Percentiles rank a stretch among this genome's conserved stretches.
phyloP scores from a whole-genome alignment of 2,329 filamentous ascomycete species.

The Colletotrichum coccodes region DNA sequence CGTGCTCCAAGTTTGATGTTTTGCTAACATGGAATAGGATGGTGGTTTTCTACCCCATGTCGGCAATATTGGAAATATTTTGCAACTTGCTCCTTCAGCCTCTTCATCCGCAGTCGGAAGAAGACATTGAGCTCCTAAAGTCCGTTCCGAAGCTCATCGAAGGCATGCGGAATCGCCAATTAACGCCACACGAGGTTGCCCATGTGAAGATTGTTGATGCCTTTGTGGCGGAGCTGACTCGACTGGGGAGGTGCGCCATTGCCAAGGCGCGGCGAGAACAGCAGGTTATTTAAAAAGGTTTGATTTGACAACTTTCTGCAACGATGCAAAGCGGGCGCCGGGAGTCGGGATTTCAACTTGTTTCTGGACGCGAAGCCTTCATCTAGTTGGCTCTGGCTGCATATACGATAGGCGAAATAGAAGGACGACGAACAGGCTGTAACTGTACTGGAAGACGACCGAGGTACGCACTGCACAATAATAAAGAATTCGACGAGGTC shows the following conservation, averaged over 20 bases:
- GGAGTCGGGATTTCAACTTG: not conserved
- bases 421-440: not conserved
- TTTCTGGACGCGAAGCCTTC: not conserved
- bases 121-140: constrained; percentile 58
- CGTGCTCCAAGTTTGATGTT: too few species aligned
- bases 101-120: constrained; percentile 49
- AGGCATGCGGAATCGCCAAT: constrained; percentile 43
- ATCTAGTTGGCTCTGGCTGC: not conserved
- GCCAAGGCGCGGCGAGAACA: constrained; percentile 9
- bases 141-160: constrained; percentile 55
- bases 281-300: not conserved
- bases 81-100: constrained; percentile 64
- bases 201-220: constrained; percentile 53
- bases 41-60: constrained; percentile 66
- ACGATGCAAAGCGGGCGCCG: not conserved
- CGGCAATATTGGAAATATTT: constrained; percentile 64
- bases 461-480: too few species aligned
- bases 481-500: not conserved
- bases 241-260: constrained; percentile 55
- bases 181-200: constrained; percentile 47
- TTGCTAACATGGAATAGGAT: constrained; percentile 48
- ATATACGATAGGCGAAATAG: not conserved
- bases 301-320: too few species aligned
- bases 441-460: not conserved
- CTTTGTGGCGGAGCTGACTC: constrained; percentile 55